Base-by-base conservation (phyloP, 2,329 filamentous ascomycete species). In the Alternaria atra region DNA sequence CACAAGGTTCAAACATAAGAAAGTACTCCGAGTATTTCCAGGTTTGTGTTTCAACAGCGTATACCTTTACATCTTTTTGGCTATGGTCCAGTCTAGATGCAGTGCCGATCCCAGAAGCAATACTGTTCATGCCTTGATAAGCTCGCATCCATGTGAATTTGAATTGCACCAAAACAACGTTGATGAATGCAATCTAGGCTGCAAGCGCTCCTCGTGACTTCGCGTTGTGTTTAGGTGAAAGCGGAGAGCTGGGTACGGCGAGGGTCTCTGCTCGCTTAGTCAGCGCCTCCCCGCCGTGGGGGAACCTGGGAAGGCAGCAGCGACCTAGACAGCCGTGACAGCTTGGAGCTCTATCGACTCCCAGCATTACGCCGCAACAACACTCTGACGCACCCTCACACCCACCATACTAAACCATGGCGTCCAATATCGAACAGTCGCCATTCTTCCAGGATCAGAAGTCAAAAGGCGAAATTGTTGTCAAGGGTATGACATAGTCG, bases 391-490 rank as follows among this genome's bases (percentile, higher is more conserved):
- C 23, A 13, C 42, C 27, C 42, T 13, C 20, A 32, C 20, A 52
- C 55, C 63, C 60, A 47, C 37, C 37, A 35, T 29, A 51, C 58
- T 54, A 65, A 58, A 65, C 52, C 61, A 79, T 79, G 77, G 72
- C 73, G 39, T 64, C 65, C 1, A 76, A 66, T 60, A 56, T 73
- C 44, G 78, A 79, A 65, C 72, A 79, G 39, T 78, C 77, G 46
- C 64, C 67, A 7, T 78, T 76, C 65, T 80, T 80, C 52, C 70
- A 71, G 53, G 69, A 74, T 54, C 65, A 70, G 53, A 70, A 47
- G 60, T 47, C 68, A 6, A 68, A 74, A 47, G 73, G 71, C 20
- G 63, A 63, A 25, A 54, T 72, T 23, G 58, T 79, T 23, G 75
- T 79, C 52, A 77, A 73, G 66, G 77, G 77, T 76, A 65, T 32